Conservation (phyloP, 2,329 filamentous ascomycete genomes). For the Ophiocordyceps camponoti-floridani region DNA sequence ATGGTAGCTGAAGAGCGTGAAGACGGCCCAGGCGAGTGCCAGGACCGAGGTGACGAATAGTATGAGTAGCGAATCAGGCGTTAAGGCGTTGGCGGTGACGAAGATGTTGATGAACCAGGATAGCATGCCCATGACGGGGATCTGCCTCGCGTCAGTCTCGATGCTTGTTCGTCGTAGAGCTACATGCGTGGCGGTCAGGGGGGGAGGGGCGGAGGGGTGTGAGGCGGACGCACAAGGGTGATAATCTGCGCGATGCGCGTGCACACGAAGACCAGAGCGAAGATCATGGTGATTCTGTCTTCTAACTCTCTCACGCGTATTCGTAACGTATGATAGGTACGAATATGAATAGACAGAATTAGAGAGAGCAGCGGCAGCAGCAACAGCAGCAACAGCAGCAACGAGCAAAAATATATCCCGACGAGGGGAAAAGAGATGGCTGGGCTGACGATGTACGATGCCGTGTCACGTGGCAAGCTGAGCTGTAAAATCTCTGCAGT, state of each 20-base stretch:
- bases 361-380: too few relatives aligned
- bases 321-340: too few relatives aligned
- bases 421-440: too few relatives aligned
- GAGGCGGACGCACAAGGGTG: slow-evolving; percentile 40
- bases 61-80: slow-evolving; percentile 44
- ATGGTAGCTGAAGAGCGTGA: slow-evolving; percentile 50
- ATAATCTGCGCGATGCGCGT: slow-evolving; percentile 45
- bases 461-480: not conserved
- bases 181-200: too few relatives aligned
- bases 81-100: slow-evolving; percentile 35
- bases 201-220: not conserved
- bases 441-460: too few relatives aligned
- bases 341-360: too few relatives aligned
- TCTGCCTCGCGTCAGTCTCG: slow-evolving; percentile 20
- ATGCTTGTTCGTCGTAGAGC: too few relatives aligned
- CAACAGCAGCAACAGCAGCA: too few relatives aligned
- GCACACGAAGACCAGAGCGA: slow-evolving; percentile 43
- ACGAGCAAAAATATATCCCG: too few relatives aligned
- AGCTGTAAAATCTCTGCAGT: not conserved
- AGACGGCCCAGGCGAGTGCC: slow-evolving; percentile 43
- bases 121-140: slow-evolving; percentile 48
- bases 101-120: slow-evolving; percentile 47
- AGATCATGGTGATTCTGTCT: slow-evolving; percentile 35
- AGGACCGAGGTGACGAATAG: slow-evolving; percentile 51
- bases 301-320: too few relatives aligned